phyloP scores from a whole-genome alignment of 495 filamentous ascomycete genomes.

The Lindgomyces ingoldianus region DNA sequence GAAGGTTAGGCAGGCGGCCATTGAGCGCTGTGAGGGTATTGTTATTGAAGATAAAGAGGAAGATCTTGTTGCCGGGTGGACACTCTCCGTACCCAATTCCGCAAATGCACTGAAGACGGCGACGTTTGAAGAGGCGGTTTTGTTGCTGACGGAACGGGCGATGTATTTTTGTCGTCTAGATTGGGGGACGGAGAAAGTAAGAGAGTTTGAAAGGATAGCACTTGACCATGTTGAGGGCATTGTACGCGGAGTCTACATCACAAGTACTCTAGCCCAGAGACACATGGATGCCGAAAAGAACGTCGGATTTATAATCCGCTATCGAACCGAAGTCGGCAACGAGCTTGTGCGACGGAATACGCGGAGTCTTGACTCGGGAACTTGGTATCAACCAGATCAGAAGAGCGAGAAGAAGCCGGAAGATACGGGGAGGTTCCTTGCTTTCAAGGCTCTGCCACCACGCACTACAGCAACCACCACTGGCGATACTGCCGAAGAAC shows the following conservation, averaged over 20 bases:
- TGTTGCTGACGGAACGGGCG: conserved; percentile 80
- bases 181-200: conserved; percentile 89
- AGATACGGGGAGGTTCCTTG: conserved; percentile 50
- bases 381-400: conserved; percentile 35
- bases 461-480: conserved; percentile 50
- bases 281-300: conserved; percentile 77
- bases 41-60: conserved; percentile 81
- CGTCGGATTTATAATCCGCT: conserved; percentile 78
- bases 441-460: conserved; percentile 67
- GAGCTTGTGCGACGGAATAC: conserved; percentile 81
- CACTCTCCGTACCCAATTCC: conserved; percentile 67
- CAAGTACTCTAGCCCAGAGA: conserved; percentile 71
- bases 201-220: conserved; percentile 83
- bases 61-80: conserved; percentile 84
- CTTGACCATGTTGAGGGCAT: conserved; percentile 69
- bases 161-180: conserved; percentile 88
- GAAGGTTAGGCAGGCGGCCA: conserved; percentile 81
- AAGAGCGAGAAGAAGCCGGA: conserved; percentile 24
- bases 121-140: conserved; percentile 80
- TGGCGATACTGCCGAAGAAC: conserved; percentile 37
- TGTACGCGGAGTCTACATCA: conserved; percentile 82
- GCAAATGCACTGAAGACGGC: conserved; percentile 63
- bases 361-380: conserved; percentile 67
- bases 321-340: conserved; percentile 60
- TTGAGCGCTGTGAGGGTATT: conserved; percentile 80